These are phyloP conservation scores for Phytophthora sp. DNA, from an alignment of 352 stramenopile genomes.

Conservation along the genomic window DNA sequence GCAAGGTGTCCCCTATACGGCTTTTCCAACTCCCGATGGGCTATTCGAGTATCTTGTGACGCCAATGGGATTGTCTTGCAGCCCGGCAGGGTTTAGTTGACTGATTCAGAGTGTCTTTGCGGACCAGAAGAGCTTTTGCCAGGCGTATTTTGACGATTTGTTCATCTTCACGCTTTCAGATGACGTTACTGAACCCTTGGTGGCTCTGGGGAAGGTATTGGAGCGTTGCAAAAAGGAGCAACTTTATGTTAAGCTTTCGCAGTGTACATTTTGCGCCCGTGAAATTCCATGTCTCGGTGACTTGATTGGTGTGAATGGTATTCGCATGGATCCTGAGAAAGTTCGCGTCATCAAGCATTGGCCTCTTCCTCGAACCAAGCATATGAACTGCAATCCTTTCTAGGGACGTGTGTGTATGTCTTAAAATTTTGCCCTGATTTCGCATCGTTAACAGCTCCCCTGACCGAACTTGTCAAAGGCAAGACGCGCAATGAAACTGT, in stretches of 20 bases:
- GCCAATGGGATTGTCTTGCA: constrained; percentile 1
- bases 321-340: not conserved
- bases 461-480: not conserved
- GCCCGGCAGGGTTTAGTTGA: not conserved
- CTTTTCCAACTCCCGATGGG: not conserved
- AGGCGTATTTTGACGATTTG: constrained; percentile 5
- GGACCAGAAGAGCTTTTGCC: not conserved
- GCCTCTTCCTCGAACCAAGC: not conserved
- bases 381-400: no score
- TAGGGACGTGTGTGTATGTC: no score
- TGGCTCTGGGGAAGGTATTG: not conserved
- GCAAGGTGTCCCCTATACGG: not conserved
- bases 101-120: not conserved
- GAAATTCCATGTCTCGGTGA: constrained; percentile 3
- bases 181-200: not conserved
- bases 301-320: not conserved
- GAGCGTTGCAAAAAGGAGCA: not conserved
- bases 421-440: no score
- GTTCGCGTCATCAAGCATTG: not conserved
- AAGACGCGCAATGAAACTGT: not conserved
- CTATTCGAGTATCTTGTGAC: constrained; percentile 1
- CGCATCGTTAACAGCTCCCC: no score
- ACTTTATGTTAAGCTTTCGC: not conserved
- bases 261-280: constrained; percentile 1
- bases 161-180: constrained; percentile 5